Evolutionary conservation across 129 eudicot genomes (phyloP), one percentile per base, ranked within the genome.

Genomic region (Chrysanthemum lavandulifolium): DNA sequence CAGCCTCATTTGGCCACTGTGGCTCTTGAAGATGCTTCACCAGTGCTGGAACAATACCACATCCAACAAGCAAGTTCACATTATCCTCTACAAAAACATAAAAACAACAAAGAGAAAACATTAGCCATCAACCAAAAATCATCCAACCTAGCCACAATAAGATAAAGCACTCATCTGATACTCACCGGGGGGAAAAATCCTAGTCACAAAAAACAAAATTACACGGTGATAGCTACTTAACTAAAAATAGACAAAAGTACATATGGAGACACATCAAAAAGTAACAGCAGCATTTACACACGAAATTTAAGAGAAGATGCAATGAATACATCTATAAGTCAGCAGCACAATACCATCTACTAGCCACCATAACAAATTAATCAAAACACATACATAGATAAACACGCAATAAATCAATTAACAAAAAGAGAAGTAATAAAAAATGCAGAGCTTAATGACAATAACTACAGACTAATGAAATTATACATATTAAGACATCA

Each of bases 1-100:
- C 93, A 7, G 45, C 73, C 49, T 82, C 91, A 53, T 64, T 73
- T 31, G 12, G 36, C 49, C 31, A 78, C 14, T 78, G 81, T 43
- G 96, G 96, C 69, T 80, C 85, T 77, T 86, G 82, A 7, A 95
- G 86, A 78, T 88, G 87, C 78, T 70, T 82, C 56, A 95, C 95
- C 36, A 95, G 74, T 4, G 75, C 82, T 23, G 89, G 83, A 77
- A 95, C 97, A 13, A 85, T 97, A 13, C 89, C 97, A 0, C 85
- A 86, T 48, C 85, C 91, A 11, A 95, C 91, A 51, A 95, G 83
- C 86, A 83, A 49, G 74, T 70, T 85, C 78, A 91, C 99, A 10
- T 72, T 49, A 40, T 90, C 97, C 95, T 95, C 99, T 95, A 75
- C 77, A 79, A 70, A 59, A 52, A 74, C 48, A 68, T 15, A 69